Percentiles rank a stretch among this genome's conserved stretches.
Conservation (phyloP, 139 green algal genomes). For the Coelastrella sp. region DNA sequence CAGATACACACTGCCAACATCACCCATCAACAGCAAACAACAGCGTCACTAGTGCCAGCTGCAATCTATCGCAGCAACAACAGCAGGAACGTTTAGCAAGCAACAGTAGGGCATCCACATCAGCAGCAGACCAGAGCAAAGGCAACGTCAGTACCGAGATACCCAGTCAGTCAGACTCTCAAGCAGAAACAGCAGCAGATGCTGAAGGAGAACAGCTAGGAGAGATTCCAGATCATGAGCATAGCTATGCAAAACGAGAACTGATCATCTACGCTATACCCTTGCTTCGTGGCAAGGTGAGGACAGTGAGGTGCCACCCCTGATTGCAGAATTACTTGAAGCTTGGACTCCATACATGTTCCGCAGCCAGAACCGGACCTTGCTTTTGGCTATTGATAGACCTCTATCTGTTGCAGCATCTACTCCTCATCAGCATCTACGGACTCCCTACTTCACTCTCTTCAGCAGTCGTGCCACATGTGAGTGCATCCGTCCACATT, state of each 20-base stretch:
- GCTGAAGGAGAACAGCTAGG: background rate
- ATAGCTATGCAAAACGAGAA: slow-evolving; percentile 20
- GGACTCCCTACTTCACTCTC: background rate
- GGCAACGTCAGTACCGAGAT: background rate
- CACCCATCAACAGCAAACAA: background rate
- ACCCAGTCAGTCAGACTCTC: background rate
- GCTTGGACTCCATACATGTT: no score
- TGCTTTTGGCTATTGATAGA: no score
- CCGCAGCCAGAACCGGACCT: no score
- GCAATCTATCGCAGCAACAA: slow-evolving; percentile 5
- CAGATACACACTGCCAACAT: background rate
- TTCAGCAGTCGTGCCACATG: background rate
- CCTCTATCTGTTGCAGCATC: no score
- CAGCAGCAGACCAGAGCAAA: slow-evolving; percentile 27
- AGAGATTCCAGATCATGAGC: background rate
- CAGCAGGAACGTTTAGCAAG: slow-evolving; percentile 21
- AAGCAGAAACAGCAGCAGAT: slow-evolving; percentile 33
- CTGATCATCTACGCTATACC: slow-evolving; percentile 48
- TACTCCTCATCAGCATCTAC: no score
- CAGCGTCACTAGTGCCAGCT: background rate
- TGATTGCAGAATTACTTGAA: no score
- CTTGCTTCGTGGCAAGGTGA: slow-evolving; percentile 24
- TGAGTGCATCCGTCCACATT: no score
- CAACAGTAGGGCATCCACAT: slow-evolving; percentile 13
- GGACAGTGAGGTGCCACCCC: no score